Evolutionary conservation across 768 basidiomycete genomes (phyloP), one percentile per base, ranked within the genome.

Genomic region (Lactarius hengduanensis): DNA sequence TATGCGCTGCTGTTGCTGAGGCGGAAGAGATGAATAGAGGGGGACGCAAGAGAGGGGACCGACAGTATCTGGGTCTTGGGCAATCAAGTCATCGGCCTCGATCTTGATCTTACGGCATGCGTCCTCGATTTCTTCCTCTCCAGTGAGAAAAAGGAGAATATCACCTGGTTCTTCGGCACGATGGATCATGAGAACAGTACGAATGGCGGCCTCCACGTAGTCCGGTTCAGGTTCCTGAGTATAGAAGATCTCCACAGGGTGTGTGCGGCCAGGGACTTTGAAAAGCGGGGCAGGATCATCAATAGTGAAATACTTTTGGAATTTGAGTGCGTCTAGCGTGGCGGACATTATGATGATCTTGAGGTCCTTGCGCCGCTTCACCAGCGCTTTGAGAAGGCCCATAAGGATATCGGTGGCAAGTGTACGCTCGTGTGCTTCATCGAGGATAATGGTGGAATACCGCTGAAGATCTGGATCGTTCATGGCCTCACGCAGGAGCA

Each of bases 341-440:
- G 97, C 97, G 45, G 92, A 94, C 96, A 99, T 99, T 82, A 99
- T 80, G 69, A 99, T 96, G 76, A 98, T 89, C 80, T 97, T 98
- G 70, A 99, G 86, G 76, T 99, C 96, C 1, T 83, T 68, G 40
- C 97, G 87, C 69, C 84, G 85, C 74, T 86, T 88, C 3, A 90
- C 90, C 28, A 99, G 83, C 40, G 81, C 77, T 78, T 98, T 99
- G 40, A 98, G 83, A 8, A 99, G 82, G 68, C 96, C 95, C 96
- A 99, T 98, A 40, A 99, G 87, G 72, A 98, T 96, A 78, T 99
- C 97, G 38, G 96, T 98, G 0, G 97, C 94, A 47, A 98, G 84
- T 0, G 97, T 98, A 68, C 96, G 90, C 80, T 99, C 97, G 80
- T 99, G 97, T 6, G 94, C 97, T 79, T 99, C 97, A 76, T 99